These are phyloP conservation scores for Canavalia ensiformis DNA, from an alignment of 306 rosid species.

Conservation along the genomic window DNA sequence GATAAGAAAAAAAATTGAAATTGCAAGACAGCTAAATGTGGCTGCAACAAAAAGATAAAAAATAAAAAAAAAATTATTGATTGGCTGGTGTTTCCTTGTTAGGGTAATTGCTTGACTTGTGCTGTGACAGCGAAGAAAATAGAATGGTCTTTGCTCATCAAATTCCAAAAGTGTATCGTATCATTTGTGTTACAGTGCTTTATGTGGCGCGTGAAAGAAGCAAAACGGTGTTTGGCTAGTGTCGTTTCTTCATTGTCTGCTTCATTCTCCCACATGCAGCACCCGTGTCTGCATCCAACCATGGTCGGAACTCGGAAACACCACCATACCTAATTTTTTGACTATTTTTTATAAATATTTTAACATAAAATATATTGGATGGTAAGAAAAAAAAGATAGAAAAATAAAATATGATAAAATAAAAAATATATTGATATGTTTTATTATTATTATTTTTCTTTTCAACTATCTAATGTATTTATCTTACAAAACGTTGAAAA, in stretches of 20 bases:
- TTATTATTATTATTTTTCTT: too few relatives aligned
- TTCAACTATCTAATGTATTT: too few relatives aligned
- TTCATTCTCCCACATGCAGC: background rate
- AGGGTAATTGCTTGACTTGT: background rate
- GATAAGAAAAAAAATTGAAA: too few relatives aligned
- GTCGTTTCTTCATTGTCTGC: background rate
- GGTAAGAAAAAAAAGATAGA: too few relatives aligned
- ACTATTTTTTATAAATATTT: background rate
- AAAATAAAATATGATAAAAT: too few relatives aligned
- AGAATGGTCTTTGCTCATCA: background rate
- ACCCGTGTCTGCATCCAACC: too few relatives aligned
- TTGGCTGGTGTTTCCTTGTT: background rate
- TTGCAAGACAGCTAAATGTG: background rate
- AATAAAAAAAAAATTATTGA: too few relatives aligned
- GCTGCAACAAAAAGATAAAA: background rate
- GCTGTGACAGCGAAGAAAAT: background rate
- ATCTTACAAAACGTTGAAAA: too few relatives aligned
- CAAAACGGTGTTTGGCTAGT: background rate
- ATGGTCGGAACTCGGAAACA: background rate
- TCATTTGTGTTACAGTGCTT: background rate
- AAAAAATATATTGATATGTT: too few relatives aligned
- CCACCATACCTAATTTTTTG: background rate
- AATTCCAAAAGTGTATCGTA: too few relatives aligned
- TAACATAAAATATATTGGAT: too few relatives aligned
- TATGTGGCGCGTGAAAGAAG: background rate